These are phyloP conservation scores for Favolaschia claudopus DNA, from an alignment of 768 basidiomycete species.

Conservation along the genomic window DNA sequence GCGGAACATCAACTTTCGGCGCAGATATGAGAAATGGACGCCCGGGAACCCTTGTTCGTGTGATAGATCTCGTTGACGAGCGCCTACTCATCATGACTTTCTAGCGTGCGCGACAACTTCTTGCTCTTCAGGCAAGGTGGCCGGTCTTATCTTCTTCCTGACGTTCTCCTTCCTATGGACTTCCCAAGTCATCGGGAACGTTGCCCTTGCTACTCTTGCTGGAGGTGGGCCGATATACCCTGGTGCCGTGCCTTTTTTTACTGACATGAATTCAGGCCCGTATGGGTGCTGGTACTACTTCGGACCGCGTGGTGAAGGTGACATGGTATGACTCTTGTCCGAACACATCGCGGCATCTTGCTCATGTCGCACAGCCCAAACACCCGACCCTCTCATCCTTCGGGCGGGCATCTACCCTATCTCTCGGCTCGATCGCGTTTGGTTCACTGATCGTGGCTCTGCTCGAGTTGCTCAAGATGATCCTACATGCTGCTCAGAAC, in stretches of 20 bases:
- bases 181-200: slow-evolving; percentile 82
- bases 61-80: not conserved
- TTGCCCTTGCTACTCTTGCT: slow-evolving; percentile 80
- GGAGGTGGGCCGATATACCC: slow-evolving; percentile 64
- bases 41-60: slow-evolving; percentile 74
- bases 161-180: slow-evolving; percentile 90
- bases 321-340: slow-evolving; percentile 56
- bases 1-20: not conserved
- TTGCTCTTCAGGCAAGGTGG: slow-evolving; percentile 79
- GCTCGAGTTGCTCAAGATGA: slow-evolving; percentile 69
- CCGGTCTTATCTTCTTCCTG: slow-evolving; percentile 79
- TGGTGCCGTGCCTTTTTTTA: slow-evolving; percentile 50
- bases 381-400: slow-evolving; percentile 77
- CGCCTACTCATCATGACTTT: slow-evolving; percentile 10
- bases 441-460: slow-evolving; percentile 85
- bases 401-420: slow-evolving; percentile 76
- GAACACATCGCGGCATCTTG: not conserved
- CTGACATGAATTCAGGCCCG: not conserved
- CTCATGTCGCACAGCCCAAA: slow-evolving; percentile 56
- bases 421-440: slow-evolving; percentile 86
- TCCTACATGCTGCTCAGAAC: slow-evolving; percentile 65
- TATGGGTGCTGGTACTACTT: slow-evolving; percentile 79
- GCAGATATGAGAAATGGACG: slow-evolving; percentile 72
- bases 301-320: slow-evolving; percentile 69
- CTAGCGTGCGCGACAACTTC: slow-evolving; percentile 58